These are phyloP conservation scores for Sisymbrium altissimum DNA, from an alignment of 345 rosid species.

Conservation along the genomic window DNA sequence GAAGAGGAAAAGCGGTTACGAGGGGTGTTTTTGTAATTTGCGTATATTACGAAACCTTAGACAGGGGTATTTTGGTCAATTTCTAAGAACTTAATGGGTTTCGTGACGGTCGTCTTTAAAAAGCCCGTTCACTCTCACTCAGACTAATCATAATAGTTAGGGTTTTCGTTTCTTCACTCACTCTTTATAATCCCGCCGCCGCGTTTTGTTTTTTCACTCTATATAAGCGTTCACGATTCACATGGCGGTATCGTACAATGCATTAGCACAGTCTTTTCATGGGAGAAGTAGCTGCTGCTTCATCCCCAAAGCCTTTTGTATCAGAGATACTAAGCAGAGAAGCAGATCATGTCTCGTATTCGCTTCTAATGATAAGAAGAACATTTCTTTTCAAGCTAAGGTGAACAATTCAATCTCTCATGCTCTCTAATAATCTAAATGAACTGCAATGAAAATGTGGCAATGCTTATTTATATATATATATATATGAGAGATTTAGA, in stretches of 20 bases:
- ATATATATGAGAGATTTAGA: too few species aligned
- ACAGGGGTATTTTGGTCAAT: background rate
- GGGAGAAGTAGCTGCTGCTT: constrained; percentile 24
- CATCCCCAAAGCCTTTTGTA: background rate
- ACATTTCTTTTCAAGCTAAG: constrained; percentile 24
- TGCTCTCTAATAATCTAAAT: background rate
- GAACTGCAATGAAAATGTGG: background rate
- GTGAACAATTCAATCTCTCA: background rate
- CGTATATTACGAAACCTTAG: fast-evolving
- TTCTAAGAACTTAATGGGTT: background rate
- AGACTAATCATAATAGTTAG: background rate
- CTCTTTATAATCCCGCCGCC: constrained; percentile 11
- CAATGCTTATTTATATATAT: background rate
- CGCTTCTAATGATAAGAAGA: constrained; percentile 25
- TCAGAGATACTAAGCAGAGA: constrained; percentile 16
- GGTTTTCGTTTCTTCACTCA: constrained; percentile 2
- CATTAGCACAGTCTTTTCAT: constrained; percentile 11
- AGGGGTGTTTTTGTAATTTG: background rate
- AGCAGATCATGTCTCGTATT: constrained; percentile 25
- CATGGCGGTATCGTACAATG: constrained; percentile 25
- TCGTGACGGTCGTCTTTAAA: constrained; percentile 32
- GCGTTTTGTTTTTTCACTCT: background rate
- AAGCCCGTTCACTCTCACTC: background rate
- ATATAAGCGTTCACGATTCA: background rate
- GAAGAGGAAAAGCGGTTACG: background rate